Evolutionary conservation across 2,329 filamentous ascomycete genomes (phyloP).

Genomic region (Periconia macrospinosa): DNA sequence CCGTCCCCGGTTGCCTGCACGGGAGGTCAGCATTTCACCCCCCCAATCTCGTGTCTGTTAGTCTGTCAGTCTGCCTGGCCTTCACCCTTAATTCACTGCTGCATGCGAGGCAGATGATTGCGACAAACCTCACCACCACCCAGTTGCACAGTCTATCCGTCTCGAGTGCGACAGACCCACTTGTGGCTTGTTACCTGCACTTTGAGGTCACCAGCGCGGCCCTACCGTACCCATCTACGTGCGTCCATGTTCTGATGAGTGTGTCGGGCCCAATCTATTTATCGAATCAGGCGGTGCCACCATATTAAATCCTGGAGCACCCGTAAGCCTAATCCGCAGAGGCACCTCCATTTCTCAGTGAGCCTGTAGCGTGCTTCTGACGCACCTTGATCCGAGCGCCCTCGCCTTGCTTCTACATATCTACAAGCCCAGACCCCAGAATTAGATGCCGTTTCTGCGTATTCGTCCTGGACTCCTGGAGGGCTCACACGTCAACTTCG

Average conservation of each 20-base stretch:
- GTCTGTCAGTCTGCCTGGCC: no score
- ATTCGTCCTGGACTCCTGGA: conserved; percentile 6
- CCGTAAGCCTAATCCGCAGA: conserved; percentile 21
- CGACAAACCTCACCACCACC: not conserved
- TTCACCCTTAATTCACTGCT: no score
- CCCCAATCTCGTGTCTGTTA: not conserved
- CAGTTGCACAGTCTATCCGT: not conserved
- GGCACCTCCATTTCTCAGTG: conserved; percentile 10
- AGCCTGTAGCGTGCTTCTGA: conserved; percentile 2
- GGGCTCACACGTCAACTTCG: conserved; percentile 16
- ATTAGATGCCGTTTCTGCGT: conserved; percentile 1
- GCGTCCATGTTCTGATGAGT: conserved; percentile 1
- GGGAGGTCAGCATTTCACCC: not conserved
- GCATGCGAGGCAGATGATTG: conserved; percentile 15
- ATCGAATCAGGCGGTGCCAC: conserved; percentile 8
- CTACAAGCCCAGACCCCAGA: conserved; percentile 19
- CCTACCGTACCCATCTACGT: conserved; percentile 1
- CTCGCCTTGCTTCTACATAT: conserved; percentile 5
- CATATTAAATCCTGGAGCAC: conserved; percentile 12
- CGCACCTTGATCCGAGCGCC: conserved; percentile 16
- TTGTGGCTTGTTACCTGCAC: conserved; percentile 7
- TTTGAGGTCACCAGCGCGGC: not conserved
- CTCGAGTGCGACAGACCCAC: not conserved
- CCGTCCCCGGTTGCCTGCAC: conserved; percentile 8
- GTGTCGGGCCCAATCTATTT: conserved; percentile 7